Conservation (phyloP, 768 basidiomycete species). For the Leccinum boreale region DNA sequence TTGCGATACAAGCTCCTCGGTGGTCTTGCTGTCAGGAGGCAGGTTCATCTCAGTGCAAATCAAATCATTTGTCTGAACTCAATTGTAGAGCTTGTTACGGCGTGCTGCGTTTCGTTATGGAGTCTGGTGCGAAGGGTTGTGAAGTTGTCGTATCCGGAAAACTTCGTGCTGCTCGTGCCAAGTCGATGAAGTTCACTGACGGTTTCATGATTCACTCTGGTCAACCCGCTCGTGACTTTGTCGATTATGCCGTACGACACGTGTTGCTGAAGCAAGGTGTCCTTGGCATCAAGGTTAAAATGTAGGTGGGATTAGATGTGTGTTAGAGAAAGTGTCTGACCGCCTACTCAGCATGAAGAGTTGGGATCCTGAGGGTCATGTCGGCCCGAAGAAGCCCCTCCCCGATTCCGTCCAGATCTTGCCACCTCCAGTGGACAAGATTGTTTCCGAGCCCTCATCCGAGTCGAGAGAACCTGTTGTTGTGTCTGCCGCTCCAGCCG, state of each 20-base stretch:
- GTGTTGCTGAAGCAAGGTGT: constrained; percentile 98
- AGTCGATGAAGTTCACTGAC: constrained; percentile 99
- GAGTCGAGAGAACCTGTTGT: constrained; percentile 75
- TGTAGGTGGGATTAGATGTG: constrained; percentile 48
- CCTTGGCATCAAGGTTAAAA: constrained; percentile 99
- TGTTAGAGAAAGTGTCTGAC: constrained; percentile 11
- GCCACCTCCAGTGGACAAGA: constrained; percentile 89
- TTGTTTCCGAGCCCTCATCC: constrained; percentile 83
- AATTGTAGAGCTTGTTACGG: constrained; percentile 87
- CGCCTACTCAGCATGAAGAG: constrained; percentile 81
- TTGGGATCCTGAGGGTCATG: constrained; percentile 85
- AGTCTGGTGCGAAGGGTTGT: constrained; percentile 98
- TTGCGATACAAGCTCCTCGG: constrained; percentile 99
- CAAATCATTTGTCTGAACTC: neutral
- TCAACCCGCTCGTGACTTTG: constrained; percentile 95
- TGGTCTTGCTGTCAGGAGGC: constrained; percentile 98
- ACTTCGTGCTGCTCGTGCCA: constrained; percentile 98
- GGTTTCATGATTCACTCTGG: constrained; percentile 99
- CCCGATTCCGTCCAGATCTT: constrained; percentile 91
- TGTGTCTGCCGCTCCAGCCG: constrained; percentile 47
- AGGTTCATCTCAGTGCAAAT: constrained; percentile 25
- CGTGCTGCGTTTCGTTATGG: constrained; percentile 99
- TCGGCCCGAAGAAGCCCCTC: constrained; percentile 88
- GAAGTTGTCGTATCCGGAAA: constrained; percentile 99
- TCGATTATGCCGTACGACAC: constrained; percentile 97